Conservation (phyloP, 441 rosid species). For the Mallotus japonicus region DNA sequence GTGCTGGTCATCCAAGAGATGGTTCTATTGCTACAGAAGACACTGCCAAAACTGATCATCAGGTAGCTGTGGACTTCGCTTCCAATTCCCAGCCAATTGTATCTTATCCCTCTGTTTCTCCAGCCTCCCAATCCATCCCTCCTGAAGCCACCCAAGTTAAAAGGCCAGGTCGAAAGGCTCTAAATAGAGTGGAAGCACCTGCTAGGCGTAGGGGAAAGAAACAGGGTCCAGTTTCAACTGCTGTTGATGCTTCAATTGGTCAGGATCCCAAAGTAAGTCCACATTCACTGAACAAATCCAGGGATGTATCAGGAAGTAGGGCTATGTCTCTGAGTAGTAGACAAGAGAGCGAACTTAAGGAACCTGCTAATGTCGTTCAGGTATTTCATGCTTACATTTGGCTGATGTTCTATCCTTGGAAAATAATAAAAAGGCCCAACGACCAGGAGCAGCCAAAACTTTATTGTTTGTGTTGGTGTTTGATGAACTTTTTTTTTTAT, state of each 20-base stretch:
- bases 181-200: constrained; percentile 38
- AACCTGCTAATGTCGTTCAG: constrained; percentile 31
- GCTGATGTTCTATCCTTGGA: neutral
- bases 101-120: constrained; percentile 26
- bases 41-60: constrained; percentile 18
- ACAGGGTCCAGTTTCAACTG: constrained; percentile 32
- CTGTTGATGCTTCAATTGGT: constrained; percentile 34
- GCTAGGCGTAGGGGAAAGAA: constrained; percentile 48
- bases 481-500: neutral
- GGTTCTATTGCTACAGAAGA: constrained; percentile 27
- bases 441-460: neutral
- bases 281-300: constrained; percentile 31
- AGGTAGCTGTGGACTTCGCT: constrained; percentile 25
- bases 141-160: constrained; percentile 33
- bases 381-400: constrained; percentile 11
- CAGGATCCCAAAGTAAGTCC: constrained; percentile 34
- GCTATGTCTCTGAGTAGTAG: constrained; percentile 30
- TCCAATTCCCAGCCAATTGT: constrained; percentile 33
- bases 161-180: constrained; percentile 48
- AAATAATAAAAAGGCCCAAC: neutral
- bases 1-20: constrained; percentile 24
- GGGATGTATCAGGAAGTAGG: constrained; percentile 35
- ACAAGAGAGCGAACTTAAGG: constrained; percentile 42
- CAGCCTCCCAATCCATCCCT: constrained; percentile 27
- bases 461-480: neutral